Percentiles rank a stretch among this genome's conserved stretches.
These are phyloP conservation scores for Corymbia calophylla DNA, from an alignment of 441 rosid species.

Conservation along the genomic window DNA sequence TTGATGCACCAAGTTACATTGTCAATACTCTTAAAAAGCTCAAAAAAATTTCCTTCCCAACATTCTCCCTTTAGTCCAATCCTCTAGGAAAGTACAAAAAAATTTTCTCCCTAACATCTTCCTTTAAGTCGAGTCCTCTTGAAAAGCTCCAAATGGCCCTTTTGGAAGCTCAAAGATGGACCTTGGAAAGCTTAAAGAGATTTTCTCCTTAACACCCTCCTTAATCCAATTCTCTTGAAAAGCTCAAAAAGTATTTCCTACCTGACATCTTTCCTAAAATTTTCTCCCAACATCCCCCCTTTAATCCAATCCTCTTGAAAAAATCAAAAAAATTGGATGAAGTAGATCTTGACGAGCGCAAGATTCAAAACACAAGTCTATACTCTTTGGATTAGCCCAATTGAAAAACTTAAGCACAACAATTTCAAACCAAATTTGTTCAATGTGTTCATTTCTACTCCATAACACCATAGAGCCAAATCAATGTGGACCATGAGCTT, in stretches of 20 bases:
- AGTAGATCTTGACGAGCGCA: background rate
- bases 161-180: background rate
- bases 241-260: background rate
- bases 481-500: background rate
- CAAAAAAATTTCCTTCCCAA: background rate
- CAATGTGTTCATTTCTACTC: background rate
- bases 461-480: background rate
- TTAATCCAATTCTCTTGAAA: background rate
- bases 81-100: background rate
- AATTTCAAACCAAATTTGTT: too few relatives aligned
- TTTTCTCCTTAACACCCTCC: background rate
- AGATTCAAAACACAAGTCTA: too few relatives aligned
- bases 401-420: background rate
- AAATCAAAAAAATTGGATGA: background rate
- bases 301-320: background rate
- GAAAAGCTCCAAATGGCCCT: background rate
- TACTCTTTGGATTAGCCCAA: background rate
- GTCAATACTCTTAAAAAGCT: fast-evolving
- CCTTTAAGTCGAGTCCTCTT: background rate
- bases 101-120: background rate
- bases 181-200: background rate
- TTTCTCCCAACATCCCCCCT: background rate
- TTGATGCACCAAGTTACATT: background rate
- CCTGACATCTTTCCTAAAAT: fast-evolving
- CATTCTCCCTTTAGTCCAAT: background rate